Base-by-base conservation (phyloP, 176 grass and related monocot genomes). In the Carex scoparia region DNA sequence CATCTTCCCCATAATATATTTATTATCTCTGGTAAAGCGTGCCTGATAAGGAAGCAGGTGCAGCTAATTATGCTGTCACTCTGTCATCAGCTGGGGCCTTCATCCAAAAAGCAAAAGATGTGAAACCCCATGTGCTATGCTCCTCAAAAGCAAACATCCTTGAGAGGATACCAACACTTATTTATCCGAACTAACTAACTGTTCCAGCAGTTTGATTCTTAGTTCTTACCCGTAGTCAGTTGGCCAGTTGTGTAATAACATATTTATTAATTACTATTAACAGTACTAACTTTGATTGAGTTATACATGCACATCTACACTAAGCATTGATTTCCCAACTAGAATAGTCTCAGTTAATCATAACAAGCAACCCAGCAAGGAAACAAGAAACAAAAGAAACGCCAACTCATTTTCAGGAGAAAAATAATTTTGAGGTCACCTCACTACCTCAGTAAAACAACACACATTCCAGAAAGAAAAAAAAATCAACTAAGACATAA, bases 21-120 rank as follows among this genome's bases (percentile, higher is more conserved):
- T 65, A 81, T 81, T 65, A 81, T 81, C 35, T 81, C 10, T 81
- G 61, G 79, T 81, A 81, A 65, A 81, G 59, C 63, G 61, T 81
- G 65, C 79, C 40, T 12, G 59, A 81, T 63, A 81, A 48, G 61
- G 59, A 65, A 65, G 35, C 59, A 81, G 64, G 79, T 81, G 48
- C 33, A 10, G 19, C 59, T 65, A 81, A 81, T 81, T 65, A 65
- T 81, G 79, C 57, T 44, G 49, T 5, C 59, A 49, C 79, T 64
- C 58, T 64, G 79, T 27, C 58, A 40, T 81, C 79, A 63, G 10
- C 40, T 49, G 49, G 56, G 79, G 37, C 40, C 79, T 61, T 81
- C 59, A 65, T 63, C 59, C 35, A 49, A 81, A 81, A 63, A 8
- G 33, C 18, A 65, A 81, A 81, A 65, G 59, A 81, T 63, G 40